Evolutionary conservation across 768 basidiomycete species (phyloP).

Genomic region (Mycena vulgaris): DNA sequence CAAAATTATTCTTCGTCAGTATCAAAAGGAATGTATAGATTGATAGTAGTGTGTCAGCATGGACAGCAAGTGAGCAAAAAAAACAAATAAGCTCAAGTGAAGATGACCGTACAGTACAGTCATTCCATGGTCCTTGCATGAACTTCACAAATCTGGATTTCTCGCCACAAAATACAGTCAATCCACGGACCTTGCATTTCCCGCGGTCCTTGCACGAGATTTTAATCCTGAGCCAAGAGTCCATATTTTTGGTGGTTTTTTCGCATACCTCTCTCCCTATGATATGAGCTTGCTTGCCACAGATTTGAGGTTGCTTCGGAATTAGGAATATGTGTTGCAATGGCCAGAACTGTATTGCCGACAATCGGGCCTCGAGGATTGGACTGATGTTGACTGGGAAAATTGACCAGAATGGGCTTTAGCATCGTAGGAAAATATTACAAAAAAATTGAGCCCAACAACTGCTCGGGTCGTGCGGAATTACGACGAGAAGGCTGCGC

Average conservation of each 20-base stretch:
- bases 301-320: constrained; percentile 2
- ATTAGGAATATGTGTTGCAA: constrained; percentile 3
- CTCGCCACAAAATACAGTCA: too few species aligned
- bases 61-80: too few species aligned
- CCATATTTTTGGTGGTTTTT: not conserved
- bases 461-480: too few species aligned
- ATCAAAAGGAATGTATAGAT: not conserved
- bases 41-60: not conserved
- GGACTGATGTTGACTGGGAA: too few species aligned
- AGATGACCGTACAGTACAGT: not conserved
- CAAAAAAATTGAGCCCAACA: not conserved
- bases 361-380: too few species aligned
- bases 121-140: too few species aligned
- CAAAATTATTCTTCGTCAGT: not conserved
- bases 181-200: too few species aligned
- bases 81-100: too few species aligned
- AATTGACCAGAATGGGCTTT: not conserved
- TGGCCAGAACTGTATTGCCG: constrained; percentile 1
- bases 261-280: not conserved
- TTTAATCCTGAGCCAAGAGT: too few species aligned
- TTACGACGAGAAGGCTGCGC: not conserved
- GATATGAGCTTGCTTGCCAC: not conserved
- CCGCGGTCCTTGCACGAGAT: too few species aligned
- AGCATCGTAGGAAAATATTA: not conserved
- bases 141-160: too few species aligned